A percentile compares a stretch with the other conserved stretches of the same genome.
These are phyloP conservation scores for Wallemia hederae DNA, from an alignment of 1,284 basidiomycete genomes.

Conservation along the genomic window DNA sequence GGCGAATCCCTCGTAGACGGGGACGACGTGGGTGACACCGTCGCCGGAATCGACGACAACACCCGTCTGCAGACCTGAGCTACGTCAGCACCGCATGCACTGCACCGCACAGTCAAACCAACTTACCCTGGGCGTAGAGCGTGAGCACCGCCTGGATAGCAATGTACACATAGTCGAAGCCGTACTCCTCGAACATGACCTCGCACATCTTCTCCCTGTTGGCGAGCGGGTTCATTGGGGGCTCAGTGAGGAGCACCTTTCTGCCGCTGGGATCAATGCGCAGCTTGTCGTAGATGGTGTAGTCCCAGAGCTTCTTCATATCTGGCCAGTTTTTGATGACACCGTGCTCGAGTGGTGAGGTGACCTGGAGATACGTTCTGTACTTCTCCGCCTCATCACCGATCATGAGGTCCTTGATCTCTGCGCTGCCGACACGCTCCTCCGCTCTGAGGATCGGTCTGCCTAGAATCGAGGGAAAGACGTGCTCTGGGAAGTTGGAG, in stretches of 20 bases:
- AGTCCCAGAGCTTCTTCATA: slow-evolving; percentile 95
- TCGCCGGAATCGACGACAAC: slow-evolving; percentile 98
- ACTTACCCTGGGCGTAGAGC: slow-evolving; percentile 79
- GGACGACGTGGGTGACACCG: slow-evolving; percentile 95
- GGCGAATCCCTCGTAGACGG: slow-evolving; percentile 87
- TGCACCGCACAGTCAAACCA: not conserved
- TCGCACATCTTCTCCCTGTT: slow-evolving; percentile 86
- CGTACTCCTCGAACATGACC: slow-evolving; percentile 99
- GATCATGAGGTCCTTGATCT: slow-evolving; percentile 92
- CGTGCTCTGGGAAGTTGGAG: slow-evolving; percentile 94
- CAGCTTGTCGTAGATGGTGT: slow-evolving; percentile 71
- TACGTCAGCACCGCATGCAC: not conserved
- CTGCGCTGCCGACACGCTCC: slow-evolving; percentile 52
- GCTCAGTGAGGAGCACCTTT: slow-evolving; percentile 87
- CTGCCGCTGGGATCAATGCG: slow-evolving; percentile 56
- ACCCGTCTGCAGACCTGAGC: slow-evolving; percentile 70
- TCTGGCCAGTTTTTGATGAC: slow-evolving; percentile 98
- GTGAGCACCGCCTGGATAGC: slow-evolving; percentile 97
- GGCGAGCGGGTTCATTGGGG: slow-evolving; percentile 94
- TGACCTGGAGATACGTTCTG: slow-evolving; percentile 81
- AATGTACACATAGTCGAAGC: slow-evolving; percentile 82
- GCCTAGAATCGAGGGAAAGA: slow-evolving; percentile 88
- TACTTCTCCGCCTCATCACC: slow-evolving; percentile 84
- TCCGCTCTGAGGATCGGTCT: slow-evolving; percentile 90
- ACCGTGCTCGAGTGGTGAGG: slow-evolving; percentile 97